A percentile compares a stretch with the other conserved stretches of the same genome.
These are phyloP conservation scores for Mortierella sp. DNA, from an alignment of 371 early-diverging fungal genomes.

Conservation along the genomic window DNA sequence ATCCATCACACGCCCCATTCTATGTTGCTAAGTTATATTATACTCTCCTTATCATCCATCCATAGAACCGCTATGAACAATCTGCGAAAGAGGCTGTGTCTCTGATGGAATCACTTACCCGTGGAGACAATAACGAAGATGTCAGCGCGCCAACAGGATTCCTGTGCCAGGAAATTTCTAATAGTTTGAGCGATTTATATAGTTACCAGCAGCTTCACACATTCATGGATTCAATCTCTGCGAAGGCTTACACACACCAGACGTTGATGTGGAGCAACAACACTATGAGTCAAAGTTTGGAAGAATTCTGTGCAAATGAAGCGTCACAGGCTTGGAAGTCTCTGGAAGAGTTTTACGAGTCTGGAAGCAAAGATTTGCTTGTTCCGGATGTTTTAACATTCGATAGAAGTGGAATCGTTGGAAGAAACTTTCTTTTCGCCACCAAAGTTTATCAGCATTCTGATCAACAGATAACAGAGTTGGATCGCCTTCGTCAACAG, in stretches of 20 bases:
- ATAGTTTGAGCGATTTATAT: constrained; percentile 34
- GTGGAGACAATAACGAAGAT: constrained; percentile 12
- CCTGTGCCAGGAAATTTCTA: constrained; percentile 31
- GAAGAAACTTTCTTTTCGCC: constrained; percentile 38
- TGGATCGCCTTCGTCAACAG: constrained; percentile 33
- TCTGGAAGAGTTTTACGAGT: constrained; percentile 35
- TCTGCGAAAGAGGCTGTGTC: constrained; percentile 27
- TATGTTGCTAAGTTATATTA: background rate
- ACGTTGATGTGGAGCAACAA: constrained; percentile 45
- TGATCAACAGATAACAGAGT: background rate
- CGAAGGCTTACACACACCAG: constrained; percentile 24
- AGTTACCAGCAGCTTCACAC: constrained; percentile 39
- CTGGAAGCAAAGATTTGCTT: background rate
- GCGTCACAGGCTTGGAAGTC: constrained; percentile 31
- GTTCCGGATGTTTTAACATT: constrained; percentile 11
- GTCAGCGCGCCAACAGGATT: constrained; percentile 24
- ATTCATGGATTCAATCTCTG: constrained; percentile 38
- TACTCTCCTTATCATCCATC: background rate
- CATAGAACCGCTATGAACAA: constrained; percentile 48
- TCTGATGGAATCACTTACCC: constrained; percentile 4
- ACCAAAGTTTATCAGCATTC: constrained; percentile 29
- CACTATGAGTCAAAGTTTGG: constrained; percentile 20
- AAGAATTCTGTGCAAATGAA: constrained; percentile 32
- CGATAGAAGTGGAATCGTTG: constrained; percentile 19
- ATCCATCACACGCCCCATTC: background rate